Percentiles rank a stretch among this genome's conserved stretches.
These are phyloP conservation scores for Cryptococcus sp. DNA, from an alignment of 1,284 basidiomycete species.

Conservation along the genomic window DNA sequence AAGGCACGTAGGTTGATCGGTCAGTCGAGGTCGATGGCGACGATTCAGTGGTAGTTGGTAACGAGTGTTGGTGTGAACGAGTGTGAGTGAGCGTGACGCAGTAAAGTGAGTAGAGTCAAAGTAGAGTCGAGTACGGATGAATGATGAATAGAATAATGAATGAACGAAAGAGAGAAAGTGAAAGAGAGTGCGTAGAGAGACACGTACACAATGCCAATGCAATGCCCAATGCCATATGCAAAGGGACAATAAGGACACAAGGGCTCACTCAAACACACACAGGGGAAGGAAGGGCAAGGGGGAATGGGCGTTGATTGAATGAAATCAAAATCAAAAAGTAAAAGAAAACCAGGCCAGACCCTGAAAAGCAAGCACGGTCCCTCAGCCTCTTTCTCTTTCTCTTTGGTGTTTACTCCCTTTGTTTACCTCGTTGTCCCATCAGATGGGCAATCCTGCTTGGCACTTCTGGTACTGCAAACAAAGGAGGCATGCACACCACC, in stretches of 20 bases:
- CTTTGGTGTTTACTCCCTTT: neutral
- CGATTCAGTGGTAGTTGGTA: neutral
- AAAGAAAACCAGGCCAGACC: neutral
- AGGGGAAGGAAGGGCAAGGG: too few relatives aligned
- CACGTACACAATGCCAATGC: neutral
- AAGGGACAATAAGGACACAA: too few relatives aligned
- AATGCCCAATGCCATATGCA: neutral
- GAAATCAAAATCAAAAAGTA: neutral
- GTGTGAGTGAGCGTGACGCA: slow-evolving; percentile 1
- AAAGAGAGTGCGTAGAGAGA: neutral
- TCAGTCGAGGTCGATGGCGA: slow-evolving; percentile 1
- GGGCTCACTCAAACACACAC: too few relatives aligned
- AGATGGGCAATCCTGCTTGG: too few relatives aligned
- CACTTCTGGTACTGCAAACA: too few relatives aligned
- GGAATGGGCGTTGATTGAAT: neutral
- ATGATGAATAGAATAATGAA: neutral
- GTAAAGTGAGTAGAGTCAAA: neutral
- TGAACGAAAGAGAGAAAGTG: neutral
- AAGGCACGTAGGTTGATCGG: neutral
- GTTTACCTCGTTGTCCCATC: too few relatives aligned
- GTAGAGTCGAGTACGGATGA: neutral
- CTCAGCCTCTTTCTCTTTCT: neutral
- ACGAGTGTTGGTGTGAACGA: slow-evolving; percentile 1
- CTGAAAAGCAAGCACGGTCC: slow-evolving; percentile 15
- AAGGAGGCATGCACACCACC: too few relatives aligned